phyloP scores from a whole-genome alignment of 768 basidiomycete species.

The Xerocomellus chrysenteron region DNA sequence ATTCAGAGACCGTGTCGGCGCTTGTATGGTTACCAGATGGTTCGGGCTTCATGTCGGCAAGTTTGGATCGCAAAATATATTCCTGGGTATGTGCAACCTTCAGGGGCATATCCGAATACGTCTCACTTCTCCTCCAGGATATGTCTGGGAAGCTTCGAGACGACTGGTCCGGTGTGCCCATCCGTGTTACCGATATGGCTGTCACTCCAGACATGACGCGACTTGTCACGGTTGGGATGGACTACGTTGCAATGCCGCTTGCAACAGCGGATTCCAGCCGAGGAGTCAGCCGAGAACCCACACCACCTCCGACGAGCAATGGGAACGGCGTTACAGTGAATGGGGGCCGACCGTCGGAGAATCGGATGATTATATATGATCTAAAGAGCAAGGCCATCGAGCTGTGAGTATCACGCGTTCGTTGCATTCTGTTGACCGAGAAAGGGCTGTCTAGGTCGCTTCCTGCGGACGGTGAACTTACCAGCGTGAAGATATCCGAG shows the following conservation, averaged over 20 bases:
- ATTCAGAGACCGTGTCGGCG: slow-evolving; percentile 82
- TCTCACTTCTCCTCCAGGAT: slow-evolving; percentile 48
- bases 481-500: slow-evolving; percentile 81
- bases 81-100: slow-evolving; percentile 64
- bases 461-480: slow-evolving; percentile 74
- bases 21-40: slow-evolving; percentile 88
- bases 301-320: slow-evolving; percentile 31
- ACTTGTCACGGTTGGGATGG: slow-evolving; percentile 83
- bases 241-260: slow-evolving; percentile 32
- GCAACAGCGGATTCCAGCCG: slow-evolving; percentile 17
- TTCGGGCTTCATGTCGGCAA: slow-evolving; percentile 85
- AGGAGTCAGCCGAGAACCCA: slow-evolving; percentile 37
- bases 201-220: slow-evolving; percentile 82
- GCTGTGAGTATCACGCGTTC: slow-evolving; percentile 49
- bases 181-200: slow-evolving; percentile 85
- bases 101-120: background rate
- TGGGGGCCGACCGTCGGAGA: slow-evolving; percentile 41
- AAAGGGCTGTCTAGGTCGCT: slow-evolving; percentile 47
- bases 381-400: slow-evolving; percentile 64
- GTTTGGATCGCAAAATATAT: slow-evolving; percentile 79
- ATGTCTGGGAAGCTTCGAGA: slow-evolving; percentile 69
- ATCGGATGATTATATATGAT: slow-evolving; percentile 77
- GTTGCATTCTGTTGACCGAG: slow-evolving; percentile 8
- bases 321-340: slow-evolving; percentile 37
- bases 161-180: slow-evolving; percentile 64